These are phyloP conservation scores for Talinum fruticosum DNA, from an alignment of 148 eudicot species.

Conservation along the genomic window DNA sequence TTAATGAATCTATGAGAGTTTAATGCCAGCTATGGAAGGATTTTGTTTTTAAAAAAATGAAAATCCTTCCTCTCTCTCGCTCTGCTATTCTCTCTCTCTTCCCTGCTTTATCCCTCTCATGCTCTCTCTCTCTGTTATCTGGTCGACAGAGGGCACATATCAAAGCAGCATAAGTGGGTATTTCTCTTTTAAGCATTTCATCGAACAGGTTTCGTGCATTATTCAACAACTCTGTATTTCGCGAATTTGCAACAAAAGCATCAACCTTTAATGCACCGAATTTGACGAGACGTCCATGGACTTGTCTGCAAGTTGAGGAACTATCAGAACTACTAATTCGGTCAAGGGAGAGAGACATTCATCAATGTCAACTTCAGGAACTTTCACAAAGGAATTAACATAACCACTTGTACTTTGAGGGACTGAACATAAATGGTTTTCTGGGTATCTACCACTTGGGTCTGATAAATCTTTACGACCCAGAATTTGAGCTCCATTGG, in stretches of 20 bases:
- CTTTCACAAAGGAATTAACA: constrained; percentile 5
- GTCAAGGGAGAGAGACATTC: constrained; percentile 22
- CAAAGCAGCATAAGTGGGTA: constrained; percentile 42
- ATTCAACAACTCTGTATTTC: constrained; percentile 26
- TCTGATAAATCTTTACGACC: constrained; percentile 9
- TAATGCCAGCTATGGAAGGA: too few relatives aligned
- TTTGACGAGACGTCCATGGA: constrained; percentile 45
- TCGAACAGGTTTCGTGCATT: constrained; percentile 62
- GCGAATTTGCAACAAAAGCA: constrained; percentile 31
- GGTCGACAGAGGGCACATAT: constrained; percentile 39
- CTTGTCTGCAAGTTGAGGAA: constrained; percentile 36
- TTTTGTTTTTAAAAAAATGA: too few relatives aligned
- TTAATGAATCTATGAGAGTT: too few relatives aligned
- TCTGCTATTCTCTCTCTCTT: too few relatives aligned
- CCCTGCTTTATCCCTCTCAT: too few relatives aligned
- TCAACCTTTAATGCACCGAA: constrained; percentile 32
- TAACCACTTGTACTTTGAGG: constrained; percentile 13
- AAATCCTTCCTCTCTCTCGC: too few relatives aligned
- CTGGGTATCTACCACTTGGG: constrained; percentile 23
- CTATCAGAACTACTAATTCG: neutral
- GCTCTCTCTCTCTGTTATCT: too few relatives aligned
- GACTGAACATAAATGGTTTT: constrained; percentile 4
- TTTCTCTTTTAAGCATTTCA: constrained; percentile 45
- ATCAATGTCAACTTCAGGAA: constrained; percentile 13
- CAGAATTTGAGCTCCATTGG: constrained; percentile 12